Percentiles rank a stretch among this genome's conserved stretches.
These are phyloP conservation scores for Pleurotus giganteus DNA, from an alignment of 768 basidiomycete species.

Conservation along the genomic window DNA sequence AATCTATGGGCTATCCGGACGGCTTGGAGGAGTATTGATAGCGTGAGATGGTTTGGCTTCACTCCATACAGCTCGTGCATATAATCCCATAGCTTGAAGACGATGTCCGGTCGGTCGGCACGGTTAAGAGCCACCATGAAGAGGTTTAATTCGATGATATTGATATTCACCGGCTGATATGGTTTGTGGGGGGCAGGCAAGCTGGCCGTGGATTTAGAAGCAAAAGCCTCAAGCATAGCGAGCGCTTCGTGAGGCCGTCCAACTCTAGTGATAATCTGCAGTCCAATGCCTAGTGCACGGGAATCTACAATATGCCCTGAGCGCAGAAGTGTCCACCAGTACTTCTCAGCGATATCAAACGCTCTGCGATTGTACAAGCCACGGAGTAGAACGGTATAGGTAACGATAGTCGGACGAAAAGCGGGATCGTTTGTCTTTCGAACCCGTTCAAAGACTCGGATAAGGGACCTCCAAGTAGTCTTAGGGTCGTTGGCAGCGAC, in stretches of 20 bases:
- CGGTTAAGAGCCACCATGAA: slow-evolving; percentile 49
- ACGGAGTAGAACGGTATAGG: slow-evolving; percentile 54
- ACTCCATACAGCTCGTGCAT: slow-evolving; percentile 58
- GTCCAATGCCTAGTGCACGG: slow-evolving; percentile 45
- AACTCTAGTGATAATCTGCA: slow-evolving; percentile 45
- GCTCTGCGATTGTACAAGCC: slow-evolving; percentile 47
- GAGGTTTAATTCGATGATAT: slow-evolving; percentile 33
- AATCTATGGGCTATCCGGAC: slow-evolving; percentile 51
- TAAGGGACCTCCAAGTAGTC: slow-evolving; percentile 29
- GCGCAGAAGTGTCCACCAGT: slow-evolving; percentile 41
- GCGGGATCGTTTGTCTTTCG: slow-evolving; percentile 17
- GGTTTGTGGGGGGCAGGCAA: slow-evolving; percentile 14
- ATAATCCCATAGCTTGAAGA: slow-evolving; percentile 69
- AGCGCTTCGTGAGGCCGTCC: slow-evolving; percentile 48
- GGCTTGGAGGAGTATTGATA: slow-evolving; percentile 59
- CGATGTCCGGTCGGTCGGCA: slow-evolving; percentile 56
- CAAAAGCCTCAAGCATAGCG: slow-evolving; percentile 43
- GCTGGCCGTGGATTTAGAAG: slow-evolving; percentile 13
- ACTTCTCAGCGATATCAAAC: slow-evolving; percentile 34
- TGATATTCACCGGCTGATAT: slow-evolving; percentile 18
- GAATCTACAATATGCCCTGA: slow-evolving; percentile 39
- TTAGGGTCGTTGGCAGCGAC: slow-evolving; percentile 40
- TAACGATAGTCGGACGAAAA: slow-evolving; percentile 39
- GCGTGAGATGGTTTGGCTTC: slow-evolving; percentile 50
- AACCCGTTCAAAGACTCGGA: slow-evolving; percentile 35